Base-by-base conservation (phyloP, 2,329 filamentous ascomycete genomes). In the Fusarium tuaranense region DNA sequence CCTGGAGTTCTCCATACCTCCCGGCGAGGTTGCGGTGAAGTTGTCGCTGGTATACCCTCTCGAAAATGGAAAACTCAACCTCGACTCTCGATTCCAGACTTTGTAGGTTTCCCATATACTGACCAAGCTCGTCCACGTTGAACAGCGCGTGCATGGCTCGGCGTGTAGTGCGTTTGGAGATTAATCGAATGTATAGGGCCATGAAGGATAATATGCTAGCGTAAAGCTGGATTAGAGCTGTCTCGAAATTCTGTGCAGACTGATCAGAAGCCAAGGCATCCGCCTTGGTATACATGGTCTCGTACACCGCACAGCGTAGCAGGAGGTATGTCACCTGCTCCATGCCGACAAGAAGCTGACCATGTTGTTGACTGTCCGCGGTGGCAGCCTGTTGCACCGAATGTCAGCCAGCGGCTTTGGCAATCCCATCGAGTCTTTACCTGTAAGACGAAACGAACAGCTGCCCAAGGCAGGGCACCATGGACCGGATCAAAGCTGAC, bases 391-490 rank as follows among this genome's bases (percentile, higher is more conserved):
- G 32, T 63, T 13, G 18, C 16, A 25, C 14, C 16, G 13, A 16
- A 27, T 18, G 46, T 51, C 25, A 30, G 46, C 20, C 25, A 13
- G n/a, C 27, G n/a, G 34, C n/a, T 44, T 13, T 20, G n/a, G n/a
- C 41, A 60, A 25, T 39, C 7, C 25, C 38, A 30, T 27, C 16
- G 53, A 36, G 13, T 14, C 25, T n/a, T 41, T 22, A 51, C n/a
- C 44, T 39, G 34, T n/a, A 63, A 63, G 14, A 65, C 53, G 10
- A 25, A 59, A 4, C 61, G 57, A 14, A 73, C 53, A 44, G 71
- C 65, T 14, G 71, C 68, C 68, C 71, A 73, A n/a, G 68, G 71
- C 14, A 73, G 59, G 13, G 59, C 68, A 7, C 39, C 46, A 64
- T 73, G 70, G 4, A 67, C 38, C 12, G 70, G 63, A 20, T 72